A percentile compares a stretch with the other conserved stretches of the same genome.
phyloP scores from a whole-genome alignment of 805 yeast species.

The Komagataella phaffii region DNA sequence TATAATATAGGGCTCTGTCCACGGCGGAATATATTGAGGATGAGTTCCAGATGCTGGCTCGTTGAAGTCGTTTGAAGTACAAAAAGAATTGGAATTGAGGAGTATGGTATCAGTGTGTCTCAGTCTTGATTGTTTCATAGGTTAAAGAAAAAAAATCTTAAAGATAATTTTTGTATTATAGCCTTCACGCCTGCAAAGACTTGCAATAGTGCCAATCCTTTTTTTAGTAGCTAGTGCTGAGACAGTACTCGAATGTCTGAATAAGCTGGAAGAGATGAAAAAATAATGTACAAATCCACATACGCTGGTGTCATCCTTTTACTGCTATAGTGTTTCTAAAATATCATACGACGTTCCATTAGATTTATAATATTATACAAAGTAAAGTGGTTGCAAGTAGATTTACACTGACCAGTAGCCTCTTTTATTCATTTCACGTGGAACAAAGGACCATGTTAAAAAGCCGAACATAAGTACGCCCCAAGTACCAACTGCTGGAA shows the following conservation, averaged over 20 bases:
- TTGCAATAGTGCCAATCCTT: too few species aligned
- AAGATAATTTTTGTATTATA: too few species aligned
- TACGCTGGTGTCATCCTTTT: too few species aligned
- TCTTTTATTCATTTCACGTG: slow-evolving; percentile 9
- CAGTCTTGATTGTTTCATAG: not conserved
- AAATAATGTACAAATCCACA: too few species aligned
- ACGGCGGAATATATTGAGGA: slow-evolving; percentile 55
- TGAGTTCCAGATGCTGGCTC: not conserved
- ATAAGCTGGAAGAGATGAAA: too few species aligned
- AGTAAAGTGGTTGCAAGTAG: not conserved
- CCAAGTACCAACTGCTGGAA: slow-evolving; percentile 16
- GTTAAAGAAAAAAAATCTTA: too few species aligned
- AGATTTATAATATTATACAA: not conserved
- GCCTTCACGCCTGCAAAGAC: too few species aligned
- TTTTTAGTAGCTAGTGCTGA: too few species aligned
- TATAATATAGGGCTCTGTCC: slow-evolving; percentile 76
- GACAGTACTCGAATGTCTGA: too few species aligned
- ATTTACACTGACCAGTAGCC: slow-evolving; percentile 15
- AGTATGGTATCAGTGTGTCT: not conserved
- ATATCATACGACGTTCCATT: not conserved
- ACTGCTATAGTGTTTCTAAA: too few species aligned
- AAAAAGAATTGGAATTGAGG: not conserved
- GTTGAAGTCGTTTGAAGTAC: not conserved
- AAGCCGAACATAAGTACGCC: slow-evolving; percentile 11
- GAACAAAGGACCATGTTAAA: slow-evolving; percentile 16